Evolutionary conservation across 1,139 yeast genomes (phyloP).

Genomic region (Kluyveromyces sp.): DNA sequence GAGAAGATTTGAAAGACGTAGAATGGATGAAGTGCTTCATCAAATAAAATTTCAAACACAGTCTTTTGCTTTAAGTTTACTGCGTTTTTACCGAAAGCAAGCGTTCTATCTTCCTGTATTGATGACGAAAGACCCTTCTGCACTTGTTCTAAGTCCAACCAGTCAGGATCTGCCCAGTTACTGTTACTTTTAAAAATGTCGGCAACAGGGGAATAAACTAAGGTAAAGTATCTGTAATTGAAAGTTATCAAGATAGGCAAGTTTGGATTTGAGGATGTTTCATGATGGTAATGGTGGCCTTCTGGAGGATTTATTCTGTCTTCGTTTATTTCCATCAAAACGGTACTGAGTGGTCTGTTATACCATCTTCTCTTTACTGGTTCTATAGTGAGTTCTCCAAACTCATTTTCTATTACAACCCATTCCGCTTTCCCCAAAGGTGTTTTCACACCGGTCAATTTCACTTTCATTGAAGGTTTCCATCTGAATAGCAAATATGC

Average conservation of each 20-base stretch:
- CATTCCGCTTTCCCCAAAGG: constrained; percentile 82
- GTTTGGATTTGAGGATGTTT: constrained; percentile 29
- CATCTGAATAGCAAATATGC: constrained; percentile 71
- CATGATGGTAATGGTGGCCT: constrained; percentile 20
- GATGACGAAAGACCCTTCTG: constrained; percentile 69
- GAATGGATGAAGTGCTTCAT: constrained; percentile 91
- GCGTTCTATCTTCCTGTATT: constrained; percentile 55
- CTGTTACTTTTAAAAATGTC: constrained; percentile 78
- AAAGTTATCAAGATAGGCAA: constrained; percentile 65
- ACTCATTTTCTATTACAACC: constrained; percentile 90
- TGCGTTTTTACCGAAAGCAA: constrained; percentile 70
- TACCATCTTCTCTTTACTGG: constrained; percentile 52
- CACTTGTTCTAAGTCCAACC: constrained; percentile 55
- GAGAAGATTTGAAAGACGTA: constrained; percentile 92
- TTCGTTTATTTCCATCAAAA: constrained; percentile 34
- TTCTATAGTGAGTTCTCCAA: constrained; percentile 70
- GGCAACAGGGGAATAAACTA: constrained; percentile 73
- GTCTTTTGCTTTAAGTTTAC: constrained; percentile 74
- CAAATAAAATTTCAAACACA: constrained; percentile 54
- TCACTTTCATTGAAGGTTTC: constrained; percentile 72
- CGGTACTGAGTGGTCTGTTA: constrained; percentile 63
- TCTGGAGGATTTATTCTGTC: constrained; percentile 5
- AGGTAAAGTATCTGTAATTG: constrained; percentile 73
- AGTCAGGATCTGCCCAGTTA: constrained; percentile 75
- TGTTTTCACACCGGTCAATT: constrained; percentile 54